Evolutionary conservation across 1,284 basidiomycete species (phyloP).

Genomic region (Anthracocystis panici-leucophaei): DNA sequence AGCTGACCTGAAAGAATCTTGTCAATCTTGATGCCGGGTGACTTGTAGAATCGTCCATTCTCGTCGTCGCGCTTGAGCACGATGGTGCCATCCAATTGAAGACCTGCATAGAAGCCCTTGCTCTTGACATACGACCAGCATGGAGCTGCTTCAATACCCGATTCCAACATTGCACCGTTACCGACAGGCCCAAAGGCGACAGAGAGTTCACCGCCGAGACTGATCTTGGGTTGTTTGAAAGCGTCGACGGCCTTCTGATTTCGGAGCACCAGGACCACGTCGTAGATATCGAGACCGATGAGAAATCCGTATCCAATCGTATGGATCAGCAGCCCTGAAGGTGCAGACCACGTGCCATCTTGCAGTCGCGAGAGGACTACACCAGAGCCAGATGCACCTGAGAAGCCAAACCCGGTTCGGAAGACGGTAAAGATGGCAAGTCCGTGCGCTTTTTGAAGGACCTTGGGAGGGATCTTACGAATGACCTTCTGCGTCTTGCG

Average conservation of each 20-base stretch:
- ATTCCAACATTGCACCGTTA: conserved; percentile 67
- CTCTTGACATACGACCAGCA: conserved; percentile 69
- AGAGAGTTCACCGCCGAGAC: conserved; percentile 66
- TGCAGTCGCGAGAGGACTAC: conserved; percentile 64
- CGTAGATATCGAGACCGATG: conserved; percentile 70
- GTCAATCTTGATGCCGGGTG: conserved; percentile 45
- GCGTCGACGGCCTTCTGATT: conserved; percentile 63
- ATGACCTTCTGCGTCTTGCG: conserved; percentile 67
- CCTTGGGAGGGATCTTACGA: conserved; percentile 66
- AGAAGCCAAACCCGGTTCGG: conserved; percentile 60
- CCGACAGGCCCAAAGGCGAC: conserved; percentile 69
- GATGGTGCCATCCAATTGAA: conserved; percentile 68
- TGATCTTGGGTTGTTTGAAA: conserved; percentile 63
- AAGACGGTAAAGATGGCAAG: conserved; percentile 69
- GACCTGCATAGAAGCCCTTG: conserved; percentile 68
- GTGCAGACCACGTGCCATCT: conserved; percentile 67
- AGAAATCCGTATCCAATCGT: conserved; percentile 66
- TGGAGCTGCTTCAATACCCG: conserved; percentile 56
- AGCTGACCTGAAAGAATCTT: conserved; percentile 57
- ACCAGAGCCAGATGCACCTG: conserved; percentile 63
- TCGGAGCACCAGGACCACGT: conserved; percentile 69
- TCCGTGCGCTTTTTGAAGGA: conserved; percentile 54
- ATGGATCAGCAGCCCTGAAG: conserved; percentile 67
- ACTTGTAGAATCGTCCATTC: conserved; percentile 61
- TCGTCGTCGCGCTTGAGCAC: conserved; percentile 62